Percentiles rank a stretch among this genome's conserved stretches.
Evolutionary conservation across 805 yeast genomes (phyloP).

Genomic region (Teunomyces kruisii): DNA sequence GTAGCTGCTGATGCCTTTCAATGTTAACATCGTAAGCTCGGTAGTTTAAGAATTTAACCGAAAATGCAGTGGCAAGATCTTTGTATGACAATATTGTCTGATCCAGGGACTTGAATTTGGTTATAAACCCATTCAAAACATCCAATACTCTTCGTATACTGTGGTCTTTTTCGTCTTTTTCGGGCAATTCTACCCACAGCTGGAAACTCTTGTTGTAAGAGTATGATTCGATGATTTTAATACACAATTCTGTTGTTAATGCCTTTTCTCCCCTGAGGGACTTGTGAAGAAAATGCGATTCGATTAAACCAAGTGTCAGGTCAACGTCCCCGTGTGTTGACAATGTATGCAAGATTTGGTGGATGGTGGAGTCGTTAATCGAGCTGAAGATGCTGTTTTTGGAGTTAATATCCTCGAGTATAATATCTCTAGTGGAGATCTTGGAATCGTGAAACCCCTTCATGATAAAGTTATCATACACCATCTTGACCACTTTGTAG

Average conservation of each 20-base stretch:
- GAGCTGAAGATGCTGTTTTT: slow-evolving; percentile 15
- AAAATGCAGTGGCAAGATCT: slow-evolving; percentile 32
- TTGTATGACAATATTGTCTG: slow-evolving; percentile 15
- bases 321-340: slow-evolving; percentile 38
- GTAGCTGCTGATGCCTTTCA: slow-evolving; percentile 10
- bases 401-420: slow-evolving; percentile 14
- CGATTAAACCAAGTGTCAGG: slow-evolving; percentile 33
- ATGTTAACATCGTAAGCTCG: slow-evolving; percentile 25
- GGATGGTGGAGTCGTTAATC: slow-evolving; percentile 22
- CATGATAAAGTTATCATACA: slow-evolving; percentile 33
- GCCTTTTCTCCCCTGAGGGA: slow-evolving; percentile 31
- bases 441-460: slow-evolving; percentile 19
- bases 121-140: slow-evolving; percentile 27
- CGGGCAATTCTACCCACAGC: slow-evolving; percentile 9
- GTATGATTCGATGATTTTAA: slow-evolving; percentile 35
- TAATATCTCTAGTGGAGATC: slow-evolving; percentile 23
- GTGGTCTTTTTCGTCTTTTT: slow-evolving; percentile 17
- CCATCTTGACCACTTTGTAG: slow-evolving; percentile 25
- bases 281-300: slow-evolving; percentile 36
- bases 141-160: slow-evolving; percentile 31
- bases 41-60: slow-evolving; percentile 26
- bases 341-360: slow-evolving; percentile 29
- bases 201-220: slow-evolving; percentile 20
- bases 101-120: slow-evolving; percentile 11
- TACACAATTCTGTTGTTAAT: slow-evolving; percentile 31